These are phyloP conservation scores for Aspergillus glaucus DNA, from an alignment of 2,329 filamentous ascomycete species.

Conservation along the genomic window DNA sequence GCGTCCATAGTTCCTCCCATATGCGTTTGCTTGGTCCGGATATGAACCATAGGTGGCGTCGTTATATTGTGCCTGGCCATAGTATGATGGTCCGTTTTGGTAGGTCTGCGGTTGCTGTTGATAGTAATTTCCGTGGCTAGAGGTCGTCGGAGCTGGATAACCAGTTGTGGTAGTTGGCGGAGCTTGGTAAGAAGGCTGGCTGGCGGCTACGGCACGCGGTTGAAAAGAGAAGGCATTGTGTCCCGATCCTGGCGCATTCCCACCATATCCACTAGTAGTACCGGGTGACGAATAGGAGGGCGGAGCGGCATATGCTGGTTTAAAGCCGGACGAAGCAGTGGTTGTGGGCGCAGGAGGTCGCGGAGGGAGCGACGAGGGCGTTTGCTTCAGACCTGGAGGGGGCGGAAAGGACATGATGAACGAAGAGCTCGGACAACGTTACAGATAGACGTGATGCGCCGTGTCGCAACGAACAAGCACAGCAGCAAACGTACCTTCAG, in stretches of 20 bases:
- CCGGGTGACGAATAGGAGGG: conserved; percentile 27
- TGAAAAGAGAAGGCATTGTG: conserved; percentile 51
- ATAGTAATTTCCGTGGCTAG: conserved; percentile 37
- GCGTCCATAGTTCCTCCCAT: conserved; percentile 27
- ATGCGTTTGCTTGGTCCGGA: conserved; percentile 32
- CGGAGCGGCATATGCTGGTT: conserved; percentile 48
- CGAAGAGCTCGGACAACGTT: conserved; percentile 31
- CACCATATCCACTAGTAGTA: conserved; percentile 26
- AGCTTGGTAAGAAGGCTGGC: conserved; percentile 33
- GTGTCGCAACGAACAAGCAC: conserved; percentile 18
- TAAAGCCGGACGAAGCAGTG: conserved; percentile 38
- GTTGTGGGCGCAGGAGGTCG: conserved; percentile 60
- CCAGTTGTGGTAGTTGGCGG: conserved; percentile 28
- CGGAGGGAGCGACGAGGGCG: conserved; percentile 63
- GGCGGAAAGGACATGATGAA: conserved; percentile 76
- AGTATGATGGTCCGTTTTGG: conserved; percentile 36
- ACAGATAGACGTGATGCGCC: conserved; percentile 23
- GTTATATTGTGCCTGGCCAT: conserved; percentile 44
- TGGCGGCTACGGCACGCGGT: conserved; percentile 52
- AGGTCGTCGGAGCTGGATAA: conserved; percentile 31
- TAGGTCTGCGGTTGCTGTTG: conserved; percentile 34
- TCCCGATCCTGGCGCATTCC: conserved; percentile 21
- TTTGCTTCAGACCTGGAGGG: conserved; percentile 63
- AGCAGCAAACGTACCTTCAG: conserved; percentile 39
- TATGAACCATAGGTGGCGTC: conserved; percentile 34